phyloP scores from a whole-genome alignment of 345 rosid genomes.

The Moricandia arvensis region DNA sequence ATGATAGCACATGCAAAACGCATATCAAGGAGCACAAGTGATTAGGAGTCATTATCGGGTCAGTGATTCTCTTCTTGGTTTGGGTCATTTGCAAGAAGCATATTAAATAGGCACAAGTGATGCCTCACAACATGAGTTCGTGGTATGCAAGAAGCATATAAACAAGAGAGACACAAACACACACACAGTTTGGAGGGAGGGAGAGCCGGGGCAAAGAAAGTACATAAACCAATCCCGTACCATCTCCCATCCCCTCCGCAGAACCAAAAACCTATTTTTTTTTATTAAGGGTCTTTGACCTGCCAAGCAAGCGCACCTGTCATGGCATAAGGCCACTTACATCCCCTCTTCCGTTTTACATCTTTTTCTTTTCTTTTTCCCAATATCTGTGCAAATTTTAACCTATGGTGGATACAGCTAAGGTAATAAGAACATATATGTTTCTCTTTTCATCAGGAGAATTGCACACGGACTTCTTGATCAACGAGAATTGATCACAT shows the following conservation, averaged over 20 bases:
- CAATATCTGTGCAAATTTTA: neutral
- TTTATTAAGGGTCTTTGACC: slow-evolving; percentile 5
- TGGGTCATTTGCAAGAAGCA: slow-evolving; percentile 4
- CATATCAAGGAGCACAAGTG: neutral
- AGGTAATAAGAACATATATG: neutral
- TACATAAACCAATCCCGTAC: neutral
- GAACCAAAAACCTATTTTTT: neutral
- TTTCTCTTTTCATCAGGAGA: neutral
- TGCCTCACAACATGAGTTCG: neutral
- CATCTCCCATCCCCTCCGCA: slow-evolving; percentile 14
- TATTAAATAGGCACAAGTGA: neutral
- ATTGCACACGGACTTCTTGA: neutral
- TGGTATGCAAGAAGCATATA: slow-evolving; percentile 3
- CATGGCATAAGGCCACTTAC: slow-evolving; percentile 27
- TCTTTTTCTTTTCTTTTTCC: neutral
- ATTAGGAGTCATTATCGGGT: neutral
- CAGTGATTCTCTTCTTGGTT: neutral
- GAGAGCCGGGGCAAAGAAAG: neutral
- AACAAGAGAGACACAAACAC: neutral
- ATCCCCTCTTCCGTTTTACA: neutral
- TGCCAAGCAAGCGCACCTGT: slow-evolving; percentile 33
- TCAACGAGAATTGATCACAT: slow-evolving; percentile 7
- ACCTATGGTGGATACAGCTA: neutral
- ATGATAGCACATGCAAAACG: neutral
- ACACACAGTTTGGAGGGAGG: neutral